A percentile compares a stretch with the other conserved stretches of the same genome.
Evolutionary conservation across 805 yeast genomes (phyloP).

Genomic region (Lachancea meyersii): DNA sequence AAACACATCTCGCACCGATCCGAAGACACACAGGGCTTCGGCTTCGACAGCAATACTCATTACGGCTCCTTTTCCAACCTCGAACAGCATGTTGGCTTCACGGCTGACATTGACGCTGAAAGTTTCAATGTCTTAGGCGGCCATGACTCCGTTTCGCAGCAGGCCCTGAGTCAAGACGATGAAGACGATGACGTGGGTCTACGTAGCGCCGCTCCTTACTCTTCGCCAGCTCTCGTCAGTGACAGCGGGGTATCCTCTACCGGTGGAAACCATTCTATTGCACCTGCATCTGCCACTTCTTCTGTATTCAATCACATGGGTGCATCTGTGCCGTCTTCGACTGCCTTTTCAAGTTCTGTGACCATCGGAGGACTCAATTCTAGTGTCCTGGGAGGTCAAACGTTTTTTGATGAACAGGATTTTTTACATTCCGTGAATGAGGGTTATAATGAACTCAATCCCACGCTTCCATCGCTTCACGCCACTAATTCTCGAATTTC

Average conservation of each 20-base stretch:
- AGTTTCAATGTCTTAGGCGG: conserved; percentile 10
- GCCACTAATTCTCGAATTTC: conserved; percentile 12
- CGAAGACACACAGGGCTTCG: neutral
- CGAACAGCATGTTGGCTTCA: conserved; percentile 14
- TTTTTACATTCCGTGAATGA: conserved; percentile 6
- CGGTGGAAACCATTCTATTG: conserved; percentile 2
- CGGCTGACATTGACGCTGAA: conserved; percentile 9
- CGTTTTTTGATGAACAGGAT: conserved; percentile 9
- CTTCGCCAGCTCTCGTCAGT: conserved; percentile 13
- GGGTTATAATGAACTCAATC: neutral
- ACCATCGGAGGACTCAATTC: conserved; percentile 5
- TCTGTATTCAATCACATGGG: neutral
- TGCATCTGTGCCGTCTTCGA: neutral
- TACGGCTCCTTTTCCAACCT: conserved; percentile 18
- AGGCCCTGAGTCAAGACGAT: conserved; percentile 6
- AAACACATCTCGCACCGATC: conserved; percentile 3
- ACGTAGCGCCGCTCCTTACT: conserved; percentile 4
- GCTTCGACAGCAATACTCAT: conserved; percentile 6
- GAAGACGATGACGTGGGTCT: conserved; percentile 6
- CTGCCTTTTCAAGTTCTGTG: neutral
- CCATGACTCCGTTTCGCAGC: conserved; percentile 9
- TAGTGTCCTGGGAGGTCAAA: conserved; percentile 6
- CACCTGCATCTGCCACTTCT: neutral
- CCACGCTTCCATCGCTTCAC: conserved; percentile 9
- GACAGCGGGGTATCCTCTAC: conserved; percentile 10